phyloP scores from a whole-genome alignment of 306 rosid species.

The Prunus mume region DNA sequence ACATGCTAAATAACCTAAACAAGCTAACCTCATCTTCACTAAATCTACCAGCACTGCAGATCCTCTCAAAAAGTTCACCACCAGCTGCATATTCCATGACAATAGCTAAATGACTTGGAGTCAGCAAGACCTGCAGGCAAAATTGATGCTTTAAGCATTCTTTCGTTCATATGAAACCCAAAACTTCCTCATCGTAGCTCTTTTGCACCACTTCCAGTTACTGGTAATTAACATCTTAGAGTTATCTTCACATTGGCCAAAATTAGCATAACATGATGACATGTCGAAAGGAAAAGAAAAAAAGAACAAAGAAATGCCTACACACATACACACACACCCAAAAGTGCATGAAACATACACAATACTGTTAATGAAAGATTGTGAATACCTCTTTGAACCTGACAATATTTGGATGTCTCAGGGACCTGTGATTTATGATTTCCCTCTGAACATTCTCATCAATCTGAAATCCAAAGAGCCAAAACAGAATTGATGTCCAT shows the following conservation, averaged over 20 bases:
- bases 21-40: constrained; percentile 83
- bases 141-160: neutral
- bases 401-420: constrained; percentile 86
- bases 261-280: neutral
- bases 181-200: constrained; percentile 10
- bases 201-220: neutral
- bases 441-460: constrained; percentile 88
- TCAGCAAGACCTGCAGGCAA: constrained; percentile 63
- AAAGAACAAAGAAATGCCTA: neutral
- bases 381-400: constrained; percentile 75
- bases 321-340: neutral
- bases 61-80: constrained; percentile 81
- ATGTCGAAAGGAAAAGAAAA: neutral
- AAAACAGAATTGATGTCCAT: neutral
- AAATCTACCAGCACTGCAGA: constrained; percentile 74
- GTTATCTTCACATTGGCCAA: neutral
- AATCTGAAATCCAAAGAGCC: constrained; percentile 53
- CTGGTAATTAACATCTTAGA: neutral
- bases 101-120: constrained; percentile 84
- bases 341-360: neutral
- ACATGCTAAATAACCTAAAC: constrained; percentile 8
- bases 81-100: constrained; percentile 98
- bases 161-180: neutral
- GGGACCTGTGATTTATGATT: constrained; percentile 75
- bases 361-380: neutral